Conservation (phyloP, 805 yeast genomes). For the Phaffomyces opuntiae region DNA sequence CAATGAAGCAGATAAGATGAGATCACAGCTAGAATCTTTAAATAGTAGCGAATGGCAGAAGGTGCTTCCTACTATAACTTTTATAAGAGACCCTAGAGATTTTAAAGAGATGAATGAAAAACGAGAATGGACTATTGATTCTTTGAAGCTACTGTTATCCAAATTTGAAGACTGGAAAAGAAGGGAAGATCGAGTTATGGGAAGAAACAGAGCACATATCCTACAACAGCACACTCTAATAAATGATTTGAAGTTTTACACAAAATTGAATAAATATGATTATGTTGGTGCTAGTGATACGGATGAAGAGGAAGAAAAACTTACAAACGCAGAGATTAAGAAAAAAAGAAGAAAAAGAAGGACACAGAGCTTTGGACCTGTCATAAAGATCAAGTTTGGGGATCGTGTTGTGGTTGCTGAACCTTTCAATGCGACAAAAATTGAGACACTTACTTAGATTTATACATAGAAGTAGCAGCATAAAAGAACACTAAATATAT, state of each 20-base stretch:
- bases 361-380: constrained; percentile 16
- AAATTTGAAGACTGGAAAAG: constrained; percentile 18
- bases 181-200: constrained; percentile 19
- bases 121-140: constrained; percentile 44
- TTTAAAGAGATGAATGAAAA: constrained; percentile 43
- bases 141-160: constrained; percentile 23
- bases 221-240: neutral
- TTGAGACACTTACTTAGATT: constrained; percentile 7
- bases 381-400: constrained; percentile 19
- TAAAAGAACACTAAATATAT: too few relatives aligned
- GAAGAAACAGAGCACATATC: constrained; percentile 6
- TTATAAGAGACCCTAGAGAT: constrained; percentile 40
- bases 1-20: constrained; percentile 46
- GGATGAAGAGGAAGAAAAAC: constrained; percentile 20
- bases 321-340: constrained; percentile 14
- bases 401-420: constrained; percentile 17
- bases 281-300: constrained; percentile 22
- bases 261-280: constrained; percentile 15
- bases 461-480: too few relatives aligned
- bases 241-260: constrained; percentile 14
- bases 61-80: constrained; percentile 40
- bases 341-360: constrained; percentile 10
- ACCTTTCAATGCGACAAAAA: constrained; percentile 19
- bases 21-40: constrained; percentile 34
- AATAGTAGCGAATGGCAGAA: constrained; percentile 40